phyloP scores from a whole-genome alignment of 2,329 filamentous ascomycete species.

The Cladosporium halotolerans region DNA sequence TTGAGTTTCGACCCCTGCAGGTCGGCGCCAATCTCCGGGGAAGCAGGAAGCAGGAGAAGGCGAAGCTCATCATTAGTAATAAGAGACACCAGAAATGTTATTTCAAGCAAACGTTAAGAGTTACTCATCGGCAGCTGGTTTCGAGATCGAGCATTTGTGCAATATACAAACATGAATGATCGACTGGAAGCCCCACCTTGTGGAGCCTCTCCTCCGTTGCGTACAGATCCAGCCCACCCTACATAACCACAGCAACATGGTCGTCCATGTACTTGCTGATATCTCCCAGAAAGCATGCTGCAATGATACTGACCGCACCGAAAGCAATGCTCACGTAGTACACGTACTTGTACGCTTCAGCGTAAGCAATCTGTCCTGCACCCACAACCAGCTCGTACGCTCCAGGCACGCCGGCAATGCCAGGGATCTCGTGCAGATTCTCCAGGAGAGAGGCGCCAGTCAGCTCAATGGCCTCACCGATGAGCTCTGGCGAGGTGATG shows the following conservation, averaged over 20 bases:
- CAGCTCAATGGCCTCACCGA: conserved; percentile 47
- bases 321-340: conserved; percentile 31
- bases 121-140: no score
- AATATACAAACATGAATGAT: no score
- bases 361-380: conserved; percentile 23
- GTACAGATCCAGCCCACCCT: not conserved
- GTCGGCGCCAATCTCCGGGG: no score
- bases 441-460: conserved; percentile 49
- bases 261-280: conserved; percentile 29
- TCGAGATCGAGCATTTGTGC: no score
- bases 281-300: conserved; percentile 26
- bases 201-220: no score
- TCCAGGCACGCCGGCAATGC: conserved; percentile 45
- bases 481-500: conserved; percentile 41
- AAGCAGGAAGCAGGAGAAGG: no score
- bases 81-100: no score
- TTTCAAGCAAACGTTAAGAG: no score
- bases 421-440: conserved; percentile 44
- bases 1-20: conserved; percentile 1
- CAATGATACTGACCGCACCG: conserved; percentile 26
- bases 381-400: conserved; percentile 22
- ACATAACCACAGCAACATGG: conserved; percentile 11
- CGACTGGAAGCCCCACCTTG: no score
- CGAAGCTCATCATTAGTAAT: no score
- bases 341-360: conserved; percentile 24